These are phyloP conservation scores for Leishmania lainsoni DNA, from an alignment of 208 protist genomes.

Conservation along the genomic window DNA sequence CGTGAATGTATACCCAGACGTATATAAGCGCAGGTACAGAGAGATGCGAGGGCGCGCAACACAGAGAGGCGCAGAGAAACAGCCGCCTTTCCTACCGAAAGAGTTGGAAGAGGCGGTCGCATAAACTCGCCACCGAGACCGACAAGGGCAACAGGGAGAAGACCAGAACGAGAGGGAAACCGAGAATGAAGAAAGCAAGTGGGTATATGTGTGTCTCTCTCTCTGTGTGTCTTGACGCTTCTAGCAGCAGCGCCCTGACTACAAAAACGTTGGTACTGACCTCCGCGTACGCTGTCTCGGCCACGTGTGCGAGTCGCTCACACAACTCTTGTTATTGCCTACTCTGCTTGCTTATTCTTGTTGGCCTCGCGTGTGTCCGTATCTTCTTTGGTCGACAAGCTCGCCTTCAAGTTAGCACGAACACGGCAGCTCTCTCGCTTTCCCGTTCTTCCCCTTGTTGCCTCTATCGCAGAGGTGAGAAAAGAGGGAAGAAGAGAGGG, in stretches of 20 bases:
- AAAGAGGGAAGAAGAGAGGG: no score
- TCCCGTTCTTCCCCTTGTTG: no score
- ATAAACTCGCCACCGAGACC: background rate
- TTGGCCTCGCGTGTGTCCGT: no score
- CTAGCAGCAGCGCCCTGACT: background rate
- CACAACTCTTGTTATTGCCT: background rate
- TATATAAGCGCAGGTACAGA: no score
- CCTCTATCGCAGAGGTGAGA: no score
- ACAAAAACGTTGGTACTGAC: background rate
- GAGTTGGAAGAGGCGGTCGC: background rate
- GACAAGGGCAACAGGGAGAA: background rate
- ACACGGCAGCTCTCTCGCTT: no score
- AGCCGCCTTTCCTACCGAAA: background rate
- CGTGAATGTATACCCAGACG: no score
- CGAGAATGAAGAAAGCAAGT: background rate
- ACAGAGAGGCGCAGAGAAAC: background rate
- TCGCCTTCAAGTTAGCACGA: no score
- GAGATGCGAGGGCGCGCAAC: background rate
- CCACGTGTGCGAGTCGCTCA: background rate
- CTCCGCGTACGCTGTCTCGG: background rate
- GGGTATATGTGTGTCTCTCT: background rate
- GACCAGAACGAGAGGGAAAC: constrained; percentile 1
- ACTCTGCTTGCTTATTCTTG: no score
- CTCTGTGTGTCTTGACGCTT: background rate
- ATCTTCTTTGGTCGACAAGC: no score